Evolutionary conservation across 108 stramenopile species (phyloP), one percentile per base, ranked within the genome.

Genomic region (Poteriospumella lacustris): DNA sequence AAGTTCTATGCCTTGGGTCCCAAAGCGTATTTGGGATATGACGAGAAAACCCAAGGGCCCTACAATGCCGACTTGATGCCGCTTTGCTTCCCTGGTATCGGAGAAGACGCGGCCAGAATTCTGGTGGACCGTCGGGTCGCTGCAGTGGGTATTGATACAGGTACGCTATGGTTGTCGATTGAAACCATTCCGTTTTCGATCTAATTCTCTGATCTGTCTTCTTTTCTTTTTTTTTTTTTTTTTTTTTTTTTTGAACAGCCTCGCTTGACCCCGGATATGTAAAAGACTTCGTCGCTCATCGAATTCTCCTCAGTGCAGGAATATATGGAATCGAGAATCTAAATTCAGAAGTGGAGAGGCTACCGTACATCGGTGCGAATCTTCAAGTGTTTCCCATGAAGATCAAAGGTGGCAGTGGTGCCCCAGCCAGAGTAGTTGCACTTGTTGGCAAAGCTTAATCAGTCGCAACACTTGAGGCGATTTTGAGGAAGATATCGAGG

Each of bases 241-340:
- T 64, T 64, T 64, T 3, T 64, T 31, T 3, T 64, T 5, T 12
- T 33, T 5, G 31, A 64, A 9, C 31, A 64, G 60, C 60, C 36
- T 64, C 60, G 9, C 31, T 64, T 5, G 60, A 64, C 31, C 5
- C 5, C 5, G 60, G 60, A 33, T 31, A 24, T 33, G 28, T 5
- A 5, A 3, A 64, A 24, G 24, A 24, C 31, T 64, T 64, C 31
- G 36, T 64, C 5, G 60, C 60, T 33, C 60, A 64, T 24, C 60
- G 24, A 5, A 64, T 64, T 31, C 31, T 64, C 3, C 36, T 64
- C 33, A 5, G 36, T 9, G 36, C 28, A 5, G 60, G 24, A 34
- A 33, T 64, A 34, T 64, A 64, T 64, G 60, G 60, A 64, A 64
- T 64, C 36, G 60, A 64, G 36, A 64, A 64, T 33, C 3, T 64